Conservation (phyloP, 805 yeast species). For the Ogataea nakhonphanomensis region DNA sequence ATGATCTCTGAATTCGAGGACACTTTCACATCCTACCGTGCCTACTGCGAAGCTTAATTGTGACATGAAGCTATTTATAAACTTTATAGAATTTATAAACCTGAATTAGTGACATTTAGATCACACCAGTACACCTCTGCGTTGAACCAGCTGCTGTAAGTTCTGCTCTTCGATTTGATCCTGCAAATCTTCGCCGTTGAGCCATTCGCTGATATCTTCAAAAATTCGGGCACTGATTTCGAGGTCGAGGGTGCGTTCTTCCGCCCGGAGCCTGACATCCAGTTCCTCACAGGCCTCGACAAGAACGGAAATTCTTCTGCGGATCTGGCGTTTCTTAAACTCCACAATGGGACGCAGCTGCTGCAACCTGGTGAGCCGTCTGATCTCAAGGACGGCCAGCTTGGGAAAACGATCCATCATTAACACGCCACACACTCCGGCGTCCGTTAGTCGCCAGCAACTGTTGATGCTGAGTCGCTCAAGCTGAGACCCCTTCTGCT, state of each 20-base stretch:
- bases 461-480: slow-evolving; percentile 73
- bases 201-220: slow-evolving; percentile 64
- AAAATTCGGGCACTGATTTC: slow-evolving; percentile 54
- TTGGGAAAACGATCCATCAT: slow-evolving; percentile 48
- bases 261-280: slow-evolving; percentile 54
- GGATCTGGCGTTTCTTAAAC: slow-evolving; percentile 53
- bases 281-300: slow-evolving; percentile 78
- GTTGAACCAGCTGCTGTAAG: slow-evolving; percentile 11
- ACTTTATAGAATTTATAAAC: slow-evolving; percentile 1
- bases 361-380: slow-evolving; percentile 55
- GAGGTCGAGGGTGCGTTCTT: slow-evolving; percentile 57
- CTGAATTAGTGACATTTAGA: too few relatives aligned
- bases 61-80: slow-evolving; percentile 1
- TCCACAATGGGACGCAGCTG: slow-evolving; percentile 63
- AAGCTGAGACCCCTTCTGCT: slow-evolving; percentile 41
- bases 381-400: slow-evolving; percentile 72
- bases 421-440: slow-evolving; percentile 33
- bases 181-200: slow-evolving; percentile 46
- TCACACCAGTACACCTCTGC: slow-evolving; percentile 5
- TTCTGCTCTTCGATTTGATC: slow-evolving; percentile 29
- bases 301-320: slow-evolving; percentile 47
- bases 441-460: slow-evolving; percentile 44
- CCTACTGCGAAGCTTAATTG: slow-evolving; percentile 69
- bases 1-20: slow-evolving; percentile 48
- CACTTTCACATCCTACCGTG: slow-evolving; percentile 78